Evolutionary conservation across 2,329 filamentous ascomycete species (phyloP), one percentile per base, ranked within the genome.

Genomic region (Clarireedia sp.): DNA sequence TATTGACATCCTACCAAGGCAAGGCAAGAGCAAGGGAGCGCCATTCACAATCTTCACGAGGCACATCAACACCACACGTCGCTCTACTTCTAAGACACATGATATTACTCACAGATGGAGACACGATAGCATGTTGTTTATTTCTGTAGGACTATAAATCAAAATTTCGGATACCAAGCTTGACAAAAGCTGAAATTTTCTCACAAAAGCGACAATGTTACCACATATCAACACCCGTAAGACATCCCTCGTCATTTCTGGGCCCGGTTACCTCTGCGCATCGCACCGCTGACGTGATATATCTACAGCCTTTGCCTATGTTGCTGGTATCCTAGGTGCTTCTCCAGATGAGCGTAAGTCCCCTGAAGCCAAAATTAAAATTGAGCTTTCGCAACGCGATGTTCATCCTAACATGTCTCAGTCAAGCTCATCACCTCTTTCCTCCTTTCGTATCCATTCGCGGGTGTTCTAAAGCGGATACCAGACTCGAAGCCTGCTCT

Each of bases 351-450:
- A 87, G 67, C 70, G 82, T 85, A 73, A 63, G 76, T 58, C 50
- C 26, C 19, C n/a, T 3, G 17, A 43, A 24, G 3, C 19, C 6
- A 38, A 4, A 14, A 23, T 38, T 12, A 33, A 21, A 33, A 14
- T 21, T n/a, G 33, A 8, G 5, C 10, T 36, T 16, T 21, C 19
- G 3, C n/a, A 7, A 4, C 7, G 8, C 29, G 6, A 10, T 33
- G 29, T 14, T 37, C 54, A 29, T 43, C 21, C 54, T 62, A 54
- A 64, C 24, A 41, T 12, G 17, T 23, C n/a, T 48, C 56, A 96
- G 91, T 99, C 64, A 99, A 99, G 71, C 86, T 97, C 64, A 86
- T 96, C 65, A 85, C 85, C 69, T 90, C 89, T 6, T 95, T 97
- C 71, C 78, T 99, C 48, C 72, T 96, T 40, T 97, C 94, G 10